Base-by-base conservation (phyloP, 805 yeast genomes). In the Starmerella cellae region DNA sequence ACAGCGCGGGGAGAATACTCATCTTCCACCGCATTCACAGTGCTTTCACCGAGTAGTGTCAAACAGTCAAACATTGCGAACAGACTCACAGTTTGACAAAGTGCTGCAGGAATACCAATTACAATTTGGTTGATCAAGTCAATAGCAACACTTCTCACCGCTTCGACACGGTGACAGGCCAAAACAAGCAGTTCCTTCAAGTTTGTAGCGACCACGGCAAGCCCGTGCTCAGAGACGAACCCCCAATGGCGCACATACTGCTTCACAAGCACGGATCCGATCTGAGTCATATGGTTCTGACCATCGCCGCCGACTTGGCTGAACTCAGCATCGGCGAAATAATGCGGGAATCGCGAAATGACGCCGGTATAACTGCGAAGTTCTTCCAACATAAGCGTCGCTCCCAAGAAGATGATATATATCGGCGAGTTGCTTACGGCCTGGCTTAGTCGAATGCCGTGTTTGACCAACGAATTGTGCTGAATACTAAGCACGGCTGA, bases 401-500 rank as follows among this genome's bases (percentile, higher is more conserved):
- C 81, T 0, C 95, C 77, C 51, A 91, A 63, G 58, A 91, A 91
- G 82, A 88, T 82, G 49, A 82, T 66, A 53, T 82, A 28, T 82
- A 23, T 31, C 38, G 31, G 27, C 21, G 26, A 39, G 11, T 30
- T 26, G 4, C 31, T 18, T 5, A 28, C 19, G 32, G 17, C 8
- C 8, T 9, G 17, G 14, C 31, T 36, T 5, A 28, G n/a, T 18
- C 35, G 39, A 10, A 29, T 21, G 22, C 28, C 21, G 13, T 41
- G 23, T n/a, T 28, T 33, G 10, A 39, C 27, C n/a, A 50, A 18
- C 4, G 41, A 35, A 6, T 31, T 22, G 10, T 28, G 29, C 41
- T 50, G 54, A 19, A 38, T 22, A 48, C 70, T 69, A 54, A 71
- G 60, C 6, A 55, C 48, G 5, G 49, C 69, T 18, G 47, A 38